Evolutionary conservation across 1,284 basidiomycete species (phyloP).

Genomic region (Leucoagaricus sp.): DNA sequence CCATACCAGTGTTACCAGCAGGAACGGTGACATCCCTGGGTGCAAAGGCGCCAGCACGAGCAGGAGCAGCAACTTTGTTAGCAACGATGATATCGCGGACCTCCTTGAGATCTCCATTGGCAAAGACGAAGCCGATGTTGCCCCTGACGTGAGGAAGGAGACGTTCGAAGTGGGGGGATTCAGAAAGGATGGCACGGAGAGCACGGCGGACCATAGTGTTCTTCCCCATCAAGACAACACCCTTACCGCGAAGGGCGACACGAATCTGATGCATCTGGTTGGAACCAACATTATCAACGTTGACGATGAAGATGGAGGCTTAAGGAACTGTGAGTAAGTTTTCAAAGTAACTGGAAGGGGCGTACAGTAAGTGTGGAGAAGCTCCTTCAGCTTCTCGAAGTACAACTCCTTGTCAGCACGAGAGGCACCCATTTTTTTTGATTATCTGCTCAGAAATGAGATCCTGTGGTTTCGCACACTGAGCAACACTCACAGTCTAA

Average conservation of each 20-base stretch:
- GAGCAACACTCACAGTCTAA: slow-evolving; percentile 20
- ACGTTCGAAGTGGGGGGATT: slow-evolving; percentile 94
- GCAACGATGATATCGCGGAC: slow-evolving; percentile 89
- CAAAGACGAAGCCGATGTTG: slow-evolving; percentile 99
- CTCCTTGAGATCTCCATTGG: slow-evolving; percentile 90
- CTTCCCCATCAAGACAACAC: slow-evolving; percentile 99
- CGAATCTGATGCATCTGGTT: slow-evolving; percentile 99
- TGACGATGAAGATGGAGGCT: slow-evolving; percentile 99
- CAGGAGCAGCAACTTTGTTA: slow-evolving; percentile 98
- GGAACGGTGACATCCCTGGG: slow-evolving; percentile 92
- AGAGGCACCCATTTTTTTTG: slow-evolving; percentile 84
- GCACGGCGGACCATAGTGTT: slow-evolving; percentile 99
- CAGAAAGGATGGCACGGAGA: slow-evolving; percentile 86
- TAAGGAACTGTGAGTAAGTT: slow-evolving; percentile 14
- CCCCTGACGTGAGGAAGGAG: slow-evolving; percentile 95
- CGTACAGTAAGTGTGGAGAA: slow-evolving; percentile 89
- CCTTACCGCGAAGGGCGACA: slow-evolving; percentile 94
- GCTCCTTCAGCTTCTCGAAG: slow-evolving; percentile 94
- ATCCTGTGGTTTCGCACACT: background rate
- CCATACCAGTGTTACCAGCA: slow-evolving; percentile 99
- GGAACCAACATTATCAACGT: slow-evolving; percentile 99
- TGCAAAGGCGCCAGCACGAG: slow-evolving; percentile 96
- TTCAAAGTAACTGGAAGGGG: slow-evolving; percentile 25
- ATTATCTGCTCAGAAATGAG: slow-evolving; percentile 22
- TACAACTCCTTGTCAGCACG: slow-evolving; percentile 92